phyloP scores from a whole-genome alignment of 1,139 yeast genomes.

The Yamadazyma atlantica region DNA sequence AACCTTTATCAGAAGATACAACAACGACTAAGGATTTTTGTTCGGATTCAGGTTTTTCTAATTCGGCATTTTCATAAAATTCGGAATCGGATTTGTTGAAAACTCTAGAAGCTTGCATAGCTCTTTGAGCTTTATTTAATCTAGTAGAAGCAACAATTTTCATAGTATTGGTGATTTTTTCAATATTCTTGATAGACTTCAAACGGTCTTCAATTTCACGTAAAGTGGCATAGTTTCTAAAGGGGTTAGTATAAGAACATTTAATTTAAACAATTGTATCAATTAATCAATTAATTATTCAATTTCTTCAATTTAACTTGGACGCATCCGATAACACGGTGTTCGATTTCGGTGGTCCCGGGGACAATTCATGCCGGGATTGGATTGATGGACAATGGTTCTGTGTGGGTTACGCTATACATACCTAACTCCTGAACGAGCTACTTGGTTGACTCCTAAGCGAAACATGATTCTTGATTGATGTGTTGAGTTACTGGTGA shows the following conservation, averaged over 20 bases:
- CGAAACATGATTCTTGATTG: slow-evolving; percentile 50
- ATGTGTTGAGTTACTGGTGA: background rate
- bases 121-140: slow-evolving; percentile 92
- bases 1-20: slow-evolving; percentile 95
- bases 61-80: slow-evolving; percentile 81
- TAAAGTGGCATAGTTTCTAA: slow-evolving; percentile 93
- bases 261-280: no score
- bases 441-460: slow-evolving; percentile 61
- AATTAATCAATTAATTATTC: no score
- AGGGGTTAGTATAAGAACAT: slow-evolving; percentile 14
- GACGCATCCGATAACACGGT: no score
- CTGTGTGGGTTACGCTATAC: slow-evolving; percentile 20
- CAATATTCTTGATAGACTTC: slow-evolving; percentile 97
- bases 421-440: slow-evolving; percentile 63
- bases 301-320: no score
- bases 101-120: slow-evolving; percentile 85
- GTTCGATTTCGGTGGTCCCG: no score
- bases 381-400: background rate
- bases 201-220: slow-evolving; percentile 98
- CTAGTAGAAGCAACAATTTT: slow-evolving; percentile 98
- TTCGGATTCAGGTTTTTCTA: slow-evolving; percentile 52
- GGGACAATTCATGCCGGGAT: background rate
- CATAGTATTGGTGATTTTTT: slow-evolving; percentile 99
- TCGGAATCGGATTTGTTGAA: slow-evolving; percentile 80
- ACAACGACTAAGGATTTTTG: slow-evolving; percentile 73